Percentiles rank a stretch among this genome's conserved stretches.
phyloP scores from a whole-genome alignment of 257 asterid genomes.

The Oldenlandia corymbosa region DNA sequence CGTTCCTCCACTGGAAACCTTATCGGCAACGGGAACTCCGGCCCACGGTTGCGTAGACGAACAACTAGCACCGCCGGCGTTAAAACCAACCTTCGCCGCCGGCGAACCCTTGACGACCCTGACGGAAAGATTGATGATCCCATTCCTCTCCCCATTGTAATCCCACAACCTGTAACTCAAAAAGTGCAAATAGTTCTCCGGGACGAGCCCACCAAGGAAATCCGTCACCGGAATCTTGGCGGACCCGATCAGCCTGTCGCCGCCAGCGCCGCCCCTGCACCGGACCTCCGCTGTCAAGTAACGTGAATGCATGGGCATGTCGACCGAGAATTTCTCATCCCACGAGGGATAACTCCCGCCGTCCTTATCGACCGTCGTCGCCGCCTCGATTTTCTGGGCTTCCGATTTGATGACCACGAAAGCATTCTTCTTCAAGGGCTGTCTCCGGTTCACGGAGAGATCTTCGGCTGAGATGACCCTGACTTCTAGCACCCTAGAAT shows the following conservation, averaged over 20 bases:
- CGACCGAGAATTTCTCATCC: constrained; percentile 55
- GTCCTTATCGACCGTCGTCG: constrained; percentile 35
- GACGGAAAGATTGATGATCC: constrained; percentile 67
- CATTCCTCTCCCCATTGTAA: constrained; percentile 47
- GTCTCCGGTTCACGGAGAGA: constrained; percentile 22
- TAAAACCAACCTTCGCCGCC: constrained; percentile 1
- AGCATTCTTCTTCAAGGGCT: constrained; percentile 35
- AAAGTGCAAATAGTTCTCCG: constrained; percentile 54
- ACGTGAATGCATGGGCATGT: constrained; percentile 45
- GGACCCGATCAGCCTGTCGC: constrained; percentile 35
- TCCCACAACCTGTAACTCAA: constrained; percentile 76
- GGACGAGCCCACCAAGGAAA: constrained; percentile 54
- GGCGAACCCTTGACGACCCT: constrained; percentile 31
- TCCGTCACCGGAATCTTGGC: constrained; percentile 60
- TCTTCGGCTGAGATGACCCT: constrained; percentile 70
- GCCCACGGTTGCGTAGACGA: constrained; percentile 25
- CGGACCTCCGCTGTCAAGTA: constrained; percentile 54
- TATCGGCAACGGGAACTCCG: constrained; percentile 19
- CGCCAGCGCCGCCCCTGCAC: constrained; percentile 29
- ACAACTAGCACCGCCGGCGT: constrained; percentile 21
- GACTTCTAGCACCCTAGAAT: constrained; percentile 34
- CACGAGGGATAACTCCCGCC: constrained; percentile 60
- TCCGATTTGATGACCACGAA: constrained; percentile 44
- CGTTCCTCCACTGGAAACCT: constrained; percentile 23
- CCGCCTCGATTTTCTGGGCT: constrained; percentile 21